Evolutionary conservation across 2,329 filamentous ascomycete genomes (phyloP).

Genomic region (Ophiocordyceps camponoti-floridani): DNA sequence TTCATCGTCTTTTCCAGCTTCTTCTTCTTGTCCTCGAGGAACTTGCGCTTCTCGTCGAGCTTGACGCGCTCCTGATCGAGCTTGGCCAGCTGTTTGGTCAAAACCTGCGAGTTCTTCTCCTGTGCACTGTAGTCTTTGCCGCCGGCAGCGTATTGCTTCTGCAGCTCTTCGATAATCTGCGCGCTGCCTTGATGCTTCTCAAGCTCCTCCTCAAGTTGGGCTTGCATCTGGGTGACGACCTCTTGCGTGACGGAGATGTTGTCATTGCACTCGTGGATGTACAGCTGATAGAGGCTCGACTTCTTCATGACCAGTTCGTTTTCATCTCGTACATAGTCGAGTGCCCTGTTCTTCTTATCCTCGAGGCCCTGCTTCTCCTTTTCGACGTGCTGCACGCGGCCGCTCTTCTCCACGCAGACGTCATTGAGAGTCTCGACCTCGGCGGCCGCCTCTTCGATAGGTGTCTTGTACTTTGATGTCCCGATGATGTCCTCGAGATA

Average conservation of each 20-base stretch:
- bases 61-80: constrained; percentile 96
- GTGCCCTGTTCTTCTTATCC: constrained; percentile 89
- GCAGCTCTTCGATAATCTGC: constrained; percentile 74
- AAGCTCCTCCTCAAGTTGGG: constrained; percentile 68
- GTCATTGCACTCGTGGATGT: constrained; percentile 72
- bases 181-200: constrained; percentile 85
- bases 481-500: constrained; percentile 98
- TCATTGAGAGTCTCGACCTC: constrained; percentile 91
- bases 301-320: constrained; percentile 85
- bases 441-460: constrained; percentile 81
- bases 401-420: constrained; percentile 85
- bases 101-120: constrained; percentile 61
- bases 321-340: constrained; percentile 78
- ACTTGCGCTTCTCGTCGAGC: constrained; percentile 95
- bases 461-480: constrained; percentile 93
- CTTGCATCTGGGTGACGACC: constrained; percentile 78
- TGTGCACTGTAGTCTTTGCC: constrained; percentile 67
- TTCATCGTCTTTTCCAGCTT: constrained; percentile 82
- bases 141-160: constrained; percentile 70
- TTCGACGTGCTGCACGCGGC: constrained; percentile 89
- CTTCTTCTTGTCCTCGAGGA: constrained; percentile 75
- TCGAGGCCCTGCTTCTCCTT: constrained; percentile 89
- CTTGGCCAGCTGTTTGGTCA: constrained; percentile 76
- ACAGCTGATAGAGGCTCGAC: constrained; percentile 82
- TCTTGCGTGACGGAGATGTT: constrained; percentile 81